Evolutionary conservation across 2,329 filamentous ascomycete species (phyloP).

Genomic region (Fusarium azukiicola): DNA sequence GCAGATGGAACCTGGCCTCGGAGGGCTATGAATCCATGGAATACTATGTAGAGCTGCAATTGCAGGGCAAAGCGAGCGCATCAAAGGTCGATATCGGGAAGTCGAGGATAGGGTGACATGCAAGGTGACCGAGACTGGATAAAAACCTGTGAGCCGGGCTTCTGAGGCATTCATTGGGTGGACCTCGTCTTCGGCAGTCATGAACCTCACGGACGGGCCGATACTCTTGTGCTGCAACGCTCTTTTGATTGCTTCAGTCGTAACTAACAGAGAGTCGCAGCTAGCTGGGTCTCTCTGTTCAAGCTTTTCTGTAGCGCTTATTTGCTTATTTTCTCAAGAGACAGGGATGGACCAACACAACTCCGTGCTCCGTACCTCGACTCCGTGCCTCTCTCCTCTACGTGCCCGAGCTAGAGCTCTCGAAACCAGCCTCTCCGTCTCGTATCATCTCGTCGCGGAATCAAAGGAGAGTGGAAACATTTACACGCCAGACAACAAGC

Average conservation of each 20-base stretch:
- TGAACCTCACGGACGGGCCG: slow-evolving; percentile 16
- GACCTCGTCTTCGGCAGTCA: not conserved
- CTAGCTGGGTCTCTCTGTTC: no score
- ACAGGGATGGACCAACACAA: slow-evolving; percentile 2
- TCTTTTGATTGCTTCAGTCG: slow-evolving; percentile 1
- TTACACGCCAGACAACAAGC: slow-evolving; percentile 9
- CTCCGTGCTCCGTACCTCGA: not conserved
- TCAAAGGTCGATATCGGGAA: slow-evolving; percentile 9
- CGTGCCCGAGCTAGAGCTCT: slow-evolving; percentile 10
- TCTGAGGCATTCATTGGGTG: not conserved
- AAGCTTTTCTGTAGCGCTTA: slow-evolving; percentile 33
- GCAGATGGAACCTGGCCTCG: slow-evolving; percentile 2
- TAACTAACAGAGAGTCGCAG: not conserved
- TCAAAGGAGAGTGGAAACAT: slow-evolving; percentile 18
- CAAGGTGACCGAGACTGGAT: slow-evolving; percentile 4
- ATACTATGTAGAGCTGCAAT: not conserved
- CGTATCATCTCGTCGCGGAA: slow-evolving; percentile 8
- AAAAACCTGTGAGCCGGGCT: not conserved
- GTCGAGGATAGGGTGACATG: slow-evolving; percentile 1
- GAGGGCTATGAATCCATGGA: slow-evolving; percentile 10
- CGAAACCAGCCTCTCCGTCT: slow-evolving; percentile 20
- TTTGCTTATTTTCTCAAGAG: slow-evolving; percentile 29
- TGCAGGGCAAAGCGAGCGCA: not conserved
- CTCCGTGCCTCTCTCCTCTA: not conserved
- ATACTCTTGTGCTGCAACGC: slow-evolving; percentile 6